Percentiles rank a stretch among this genome's conserved stretches.
Evolutionary conservation across 176 grass and related monocot genomes (phyloP).

Genomic region (Carex scoparia): DNA sequence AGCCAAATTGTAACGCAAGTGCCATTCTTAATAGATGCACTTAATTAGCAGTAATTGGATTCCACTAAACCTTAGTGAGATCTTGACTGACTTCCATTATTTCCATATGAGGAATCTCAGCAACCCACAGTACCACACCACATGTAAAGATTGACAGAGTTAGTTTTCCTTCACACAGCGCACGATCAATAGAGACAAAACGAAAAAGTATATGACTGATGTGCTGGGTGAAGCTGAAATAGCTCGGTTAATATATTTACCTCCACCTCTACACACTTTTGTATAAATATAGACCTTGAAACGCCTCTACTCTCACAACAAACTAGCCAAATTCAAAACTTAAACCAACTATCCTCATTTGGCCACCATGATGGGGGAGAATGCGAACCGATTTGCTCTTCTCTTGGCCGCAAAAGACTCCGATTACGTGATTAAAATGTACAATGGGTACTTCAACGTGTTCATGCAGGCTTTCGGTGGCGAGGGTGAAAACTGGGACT

Average conservation of each 20-base stretch:
- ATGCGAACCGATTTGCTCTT: constrained; percentile 46
- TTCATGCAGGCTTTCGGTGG: constrained; percentile 67
- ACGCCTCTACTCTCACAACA: not conserved
- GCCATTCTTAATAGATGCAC: constrained; percentile 17
- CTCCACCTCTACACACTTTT: not conserved
- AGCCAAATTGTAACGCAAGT: constrained; percentile 13
- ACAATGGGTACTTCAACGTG: constrained; percentile 75
- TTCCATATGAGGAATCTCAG: not conserved
- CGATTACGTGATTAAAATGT: constrained; percentile 72
- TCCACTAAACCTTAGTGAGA: not conserved
- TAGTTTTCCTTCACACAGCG: no score
- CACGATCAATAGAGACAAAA: no score
- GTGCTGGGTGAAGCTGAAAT: no score
- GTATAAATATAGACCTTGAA: constrained; percentile 2
- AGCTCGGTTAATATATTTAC: no score
- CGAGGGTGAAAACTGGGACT: constrained; percentile 56
- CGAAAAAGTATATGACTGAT: no score
- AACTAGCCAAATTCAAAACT: not conserved
- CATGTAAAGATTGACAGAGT: no score
- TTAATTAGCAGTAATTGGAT: constrained; percentile 6
- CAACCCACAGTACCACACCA: not conserved
- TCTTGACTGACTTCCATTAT: not conserved
- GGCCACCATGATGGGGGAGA: not conserved
- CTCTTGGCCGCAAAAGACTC: constrained; percentile 77
- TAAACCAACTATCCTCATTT: not conserved